phyloP scores from a whole-genome alignment of 371 early-diverging fungal species.

The Mortierella sp. region DNA sequence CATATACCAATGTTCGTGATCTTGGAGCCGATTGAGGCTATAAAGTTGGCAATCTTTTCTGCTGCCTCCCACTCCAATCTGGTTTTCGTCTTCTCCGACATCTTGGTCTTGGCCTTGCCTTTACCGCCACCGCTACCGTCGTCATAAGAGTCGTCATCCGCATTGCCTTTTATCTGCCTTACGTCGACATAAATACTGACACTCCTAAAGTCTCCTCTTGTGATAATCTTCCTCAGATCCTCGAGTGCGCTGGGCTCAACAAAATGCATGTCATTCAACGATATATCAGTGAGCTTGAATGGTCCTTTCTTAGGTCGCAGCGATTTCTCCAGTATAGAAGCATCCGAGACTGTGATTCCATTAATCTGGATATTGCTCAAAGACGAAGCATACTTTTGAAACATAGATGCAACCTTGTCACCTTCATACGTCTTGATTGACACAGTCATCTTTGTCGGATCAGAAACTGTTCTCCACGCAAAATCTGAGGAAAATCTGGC shows the following conservation, averaged over 20 bases:
- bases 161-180: neutral
- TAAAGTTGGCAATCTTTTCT: conserved; percentile 15
- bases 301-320: conserved; percentile 45
- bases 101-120: neutral
- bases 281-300: conserved; percentile 17
- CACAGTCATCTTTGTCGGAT: conserved; percentile 36
- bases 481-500: conserved; percentile 19
- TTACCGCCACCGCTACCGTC: neutral
- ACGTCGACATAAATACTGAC: conserved; percentile 6
- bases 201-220: conserved; percentile 7
- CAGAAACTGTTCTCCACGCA: conserved; percentile 18
- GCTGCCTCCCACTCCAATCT: conserved; percentile 3
- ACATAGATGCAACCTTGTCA: conserved; percentile 39
- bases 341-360: conserved; percentile 22
- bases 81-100: conserved; percentile 5
- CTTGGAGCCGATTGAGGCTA: conserved; percentile 20
- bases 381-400: conserved; percentile 35
- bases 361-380: conserved; percentile 11
- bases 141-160: neutral
- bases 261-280: conserved; percentile 17
- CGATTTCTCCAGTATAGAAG: conserved; percentile 29
- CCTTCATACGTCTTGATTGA: conserved; percentile 17
- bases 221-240: conserved; percentile 37
- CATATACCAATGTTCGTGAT: conserved; percentile 15
- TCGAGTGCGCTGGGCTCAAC: conserved; percentile 28